A percentile compares a stretch with the other conserved stretches of the same genome.
Conservation (phyloP, 2,329 filamentous ascomycete genomes). For the Talaromyces sp. region DNA sequence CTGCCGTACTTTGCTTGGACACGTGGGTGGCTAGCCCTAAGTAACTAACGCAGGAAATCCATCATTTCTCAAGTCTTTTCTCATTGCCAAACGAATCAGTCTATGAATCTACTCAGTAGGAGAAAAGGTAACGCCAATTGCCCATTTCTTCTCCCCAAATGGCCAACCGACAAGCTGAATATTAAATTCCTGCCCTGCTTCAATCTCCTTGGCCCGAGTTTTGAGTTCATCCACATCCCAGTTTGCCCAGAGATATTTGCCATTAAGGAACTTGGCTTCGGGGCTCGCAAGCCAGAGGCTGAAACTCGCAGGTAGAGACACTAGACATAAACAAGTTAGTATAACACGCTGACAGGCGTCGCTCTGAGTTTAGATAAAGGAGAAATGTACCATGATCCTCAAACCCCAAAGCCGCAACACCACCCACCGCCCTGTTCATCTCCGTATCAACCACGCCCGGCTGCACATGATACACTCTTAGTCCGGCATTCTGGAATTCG, state of each 20-base stretch:
- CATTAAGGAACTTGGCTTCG: constrained; percentile 40
- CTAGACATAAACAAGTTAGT: constrained; percentile 12
- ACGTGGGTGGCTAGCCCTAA: background rate
- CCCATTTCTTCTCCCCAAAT: constrained; percentile 7
- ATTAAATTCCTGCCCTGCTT: background rate
- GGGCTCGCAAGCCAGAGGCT: constrained; percentile 38
- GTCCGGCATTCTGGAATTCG: constrained; percentile 23
- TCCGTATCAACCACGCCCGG: constrained; percentile 26
- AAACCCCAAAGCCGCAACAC: constrained; percentile 18
- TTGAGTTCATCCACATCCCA: constrained; percentile 45
- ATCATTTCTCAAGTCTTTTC: background rate
- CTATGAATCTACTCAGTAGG: background rate
- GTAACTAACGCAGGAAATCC: background rate
- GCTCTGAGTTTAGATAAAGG: too few species aligned
- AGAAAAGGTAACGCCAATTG: background rate
- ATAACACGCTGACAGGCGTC: background rate
- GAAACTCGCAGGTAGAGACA: constrained; percentile 27
- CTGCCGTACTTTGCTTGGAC: background rate
- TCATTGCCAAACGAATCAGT: background rate
- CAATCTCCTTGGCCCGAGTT: constrained; percentile 21
- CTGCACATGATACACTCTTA: constrained; percentile 34
- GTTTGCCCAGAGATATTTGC: constrained; percentile 35
- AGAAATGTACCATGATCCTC: constrained; percentile 22
- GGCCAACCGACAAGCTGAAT: constrained; percentile 12
- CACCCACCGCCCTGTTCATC: constrained; percentile 21